Conservation (phyloP, 305 asterid species). For the Solanum hybrid region DNA sequence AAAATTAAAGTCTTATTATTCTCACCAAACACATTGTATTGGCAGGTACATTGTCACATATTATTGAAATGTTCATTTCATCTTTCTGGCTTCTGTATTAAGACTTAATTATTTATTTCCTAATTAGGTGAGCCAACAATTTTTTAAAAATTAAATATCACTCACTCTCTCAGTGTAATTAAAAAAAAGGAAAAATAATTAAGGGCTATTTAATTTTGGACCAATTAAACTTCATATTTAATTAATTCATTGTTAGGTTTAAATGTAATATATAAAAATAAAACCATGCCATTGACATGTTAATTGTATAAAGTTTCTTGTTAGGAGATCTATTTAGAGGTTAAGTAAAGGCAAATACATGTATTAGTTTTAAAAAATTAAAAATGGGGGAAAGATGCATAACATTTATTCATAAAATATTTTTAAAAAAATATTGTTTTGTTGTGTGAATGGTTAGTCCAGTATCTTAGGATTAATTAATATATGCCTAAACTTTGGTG, state of each 20-base stretch:
- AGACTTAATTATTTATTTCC: conserved; percentile 19
- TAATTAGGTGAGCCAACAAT: not conserved
- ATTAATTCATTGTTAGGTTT: not conserved
- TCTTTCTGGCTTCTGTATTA: conserved; percentile 46
- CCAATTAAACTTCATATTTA: not conserved
- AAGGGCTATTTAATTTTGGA: not conserved
- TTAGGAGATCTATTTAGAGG: not conserved
- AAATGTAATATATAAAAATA: not conserved
- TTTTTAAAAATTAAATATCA: not conserved
- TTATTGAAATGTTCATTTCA: conserved; percentile 41
- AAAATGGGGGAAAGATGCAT: not conserved
- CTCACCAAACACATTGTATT: conserved; percentile 37
- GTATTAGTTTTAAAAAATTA: not conserved
- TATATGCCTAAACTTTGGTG: not conserved
- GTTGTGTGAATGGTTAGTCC: not conserved
- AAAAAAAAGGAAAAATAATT: not conserved
- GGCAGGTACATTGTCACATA: conserved; percentile 12
- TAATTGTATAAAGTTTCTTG: not conserved
- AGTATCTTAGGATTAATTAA: not conserved
- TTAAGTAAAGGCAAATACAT: not conserved
- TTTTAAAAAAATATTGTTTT: not conserved
- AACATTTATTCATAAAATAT: not conserved
- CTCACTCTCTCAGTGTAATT: not conserved
- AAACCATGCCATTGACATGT: not conserved
- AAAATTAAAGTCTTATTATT: conserved; percentile 22